Evolutionary conservation across 371 early-diverging fungal species (phyloP).

Genomic region (Batrachochytrium dendrobatidis): DNA sequence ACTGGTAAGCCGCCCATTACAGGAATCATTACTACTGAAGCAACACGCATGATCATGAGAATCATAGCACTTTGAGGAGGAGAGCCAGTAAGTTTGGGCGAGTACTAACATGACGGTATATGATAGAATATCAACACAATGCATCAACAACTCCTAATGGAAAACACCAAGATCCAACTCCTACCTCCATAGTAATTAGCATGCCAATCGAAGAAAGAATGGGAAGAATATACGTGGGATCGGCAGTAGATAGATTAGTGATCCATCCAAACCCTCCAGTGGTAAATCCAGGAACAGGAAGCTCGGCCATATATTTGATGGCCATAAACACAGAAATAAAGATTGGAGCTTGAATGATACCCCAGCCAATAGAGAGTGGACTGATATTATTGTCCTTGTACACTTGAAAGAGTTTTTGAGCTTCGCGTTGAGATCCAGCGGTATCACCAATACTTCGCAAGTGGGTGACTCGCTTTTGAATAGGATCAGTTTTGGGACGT

Average conservation of each 20-base stretch:
- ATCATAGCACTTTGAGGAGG: not conserved
- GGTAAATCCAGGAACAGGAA: slow-evolving; percentile 75
- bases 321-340: slow-evolving; percentile 87
- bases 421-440: slow-evolving; percentile 43
- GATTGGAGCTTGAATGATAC: slow-evolving; percentile 70
- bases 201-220: slow-evolving; percentile 62
- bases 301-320: slow-evolving; percentile 67
- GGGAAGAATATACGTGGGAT: slow-evolving; percentile 80
- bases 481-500: slow-evolving; percentile 63
- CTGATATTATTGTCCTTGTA: slow-evolving; percentile 53
- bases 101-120: not conserved
- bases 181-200: slow-evolving; percentile 66
- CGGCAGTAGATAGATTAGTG: slow-evolving; percentile 68
- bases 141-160: not conserved
- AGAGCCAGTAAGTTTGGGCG: not conserved
- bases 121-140: not conserved
- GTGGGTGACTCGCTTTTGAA: slow-evolving; percentile 55
- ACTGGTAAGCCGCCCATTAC: slow-evolving; percentile 71
- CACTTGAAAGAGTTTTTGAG: slow-evolving; percentile 49
- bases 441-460: slow-evolving; percentile 44
- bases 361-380: slow-evolving; percentile 40
- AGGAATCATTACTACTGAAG: slow-evolving; percentile 55
- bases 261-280: slow-evolving; percentile 80
- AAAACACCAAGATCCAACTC: not conserved
- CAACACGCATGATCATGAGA: slow-evolving; percentile 48